Evolutionary conservation across 164 flowering plant genomes (phyloP).

Genomic region (Kalanchoe fedtschenkoi): DNA sequence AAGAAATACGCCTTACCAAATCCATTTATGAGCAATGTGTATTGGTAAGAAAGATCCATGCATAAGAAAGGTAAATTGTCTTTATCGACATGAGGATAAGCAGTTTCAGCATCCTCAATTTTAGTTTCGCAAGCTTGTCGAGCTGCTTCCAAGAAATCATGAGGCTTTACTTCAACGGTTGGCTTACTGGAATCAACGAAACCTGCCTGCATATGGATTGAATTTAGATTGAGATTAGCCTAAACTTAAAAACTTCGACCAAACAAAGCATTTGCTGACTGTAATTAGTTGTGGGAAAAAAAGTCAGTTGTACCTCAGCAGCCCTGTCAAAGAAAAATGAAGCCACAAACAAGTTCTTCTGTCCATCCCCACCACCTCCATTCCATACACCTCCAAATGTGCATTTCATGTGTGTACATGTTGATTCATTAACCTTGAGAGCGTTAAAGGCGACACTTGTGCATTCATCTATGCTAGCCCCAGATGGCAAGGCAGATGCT

Average conservation of each 20-base stretch:
- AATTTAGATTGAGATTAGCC: background rate
- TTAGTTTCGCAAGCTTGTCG: constrained; percentile 35
- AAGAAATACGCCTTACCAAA: constrained; percentile 28
- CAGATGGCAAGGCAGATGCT: constrained; percentile 53
- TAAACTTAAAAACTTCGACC: background rate
- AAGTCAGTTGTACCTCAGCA: constrained; percentile 54
- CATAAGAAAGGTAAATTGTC: constrained; percentile 38
- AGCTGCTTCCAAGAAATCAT: constrained; percentile 37
- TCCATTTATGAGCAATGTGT: constrained; percentile 41
- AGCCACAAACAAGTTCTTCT: constrained; percentile 84
- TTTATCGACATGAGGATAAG: constrained; percentile 25
- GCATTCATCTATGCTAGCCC: constrained; percentile 56
- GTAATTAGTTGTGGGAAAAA: background rate
- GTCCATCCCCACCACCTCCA: constrained; percentile 99
- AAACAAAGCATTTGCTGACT: background rate
- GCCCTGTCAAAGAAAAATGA: constrained; percentile 98
- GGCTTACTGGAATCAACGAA: constrained; percentile 26
- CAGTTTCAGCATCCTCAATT: constrained; percentile 27
- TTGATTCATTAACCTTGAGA: constrained; percentile 62
- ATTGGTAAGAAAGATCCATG: constrained; percentile 53
- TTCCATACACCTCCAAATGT: constrained; percentile 98
- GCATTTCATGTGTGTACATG: constrained; percentile 92
- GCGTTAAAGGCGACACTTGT: constrained; percentile 50
- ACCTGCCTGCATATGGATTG: constrained; percentile 47
- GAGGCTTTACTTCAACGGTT: constrained; percentile 30